Percentiles rank a stretch among this genome's conserved stretches.
phyloP scores from a whole-genome alignment of 2,329 filamentous ascomycete genomes.

The Cladobotryum mycophilum region DNA sequence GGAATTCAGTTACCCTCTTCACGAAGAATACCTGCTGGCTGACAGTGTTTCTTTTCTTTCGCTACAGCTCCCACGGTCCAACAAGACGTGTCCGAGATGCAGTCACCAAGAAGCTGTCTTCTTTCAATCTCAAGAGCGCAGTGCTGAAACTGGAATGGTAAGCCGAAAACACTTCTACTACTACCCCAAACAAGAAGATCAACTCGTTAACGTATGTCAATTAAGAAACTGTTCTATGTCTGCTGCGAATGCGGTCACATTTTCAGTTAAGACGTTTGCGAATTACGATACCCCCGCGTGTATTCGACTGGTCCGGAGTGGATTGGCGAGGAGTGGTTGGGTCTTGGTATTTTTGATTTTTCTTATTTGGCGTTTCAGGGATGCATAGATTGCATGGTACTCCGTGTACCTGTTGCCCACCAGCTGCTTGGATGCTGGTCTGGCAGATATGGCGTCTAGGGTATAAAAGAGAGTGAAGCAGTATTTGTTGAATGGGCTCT shows the following conservation, averaged over 20 bases:
- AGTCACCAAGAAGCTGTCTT: slow-evolving; percentile 87
- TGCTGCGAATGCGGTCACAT: slow-evolving; percentile 92
- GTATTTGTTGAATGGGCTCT: not conserved
- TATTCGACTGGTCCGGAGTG: too few relatives aligned
- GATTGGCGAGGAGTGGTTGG: too few relatives aligned
- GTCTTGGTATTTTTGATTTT: not conserved
- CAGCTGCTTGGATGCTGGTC: not conserved
- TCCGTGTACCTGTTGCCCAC: not conserved
- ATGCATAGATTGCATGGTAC: not conserved
- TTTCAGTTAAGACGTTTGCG: slow-evolving; percentile 48
- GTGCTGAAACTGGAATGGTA: slow-evolving; percentile 97
- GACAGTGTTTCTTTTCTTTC: slow-evolving; percentile 33
- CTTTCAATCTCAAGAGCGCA: slow-evolving; percentile 98
- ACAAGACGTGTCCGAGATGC: slow-evolving; percentile 80
- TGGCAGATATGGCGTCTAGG: not conserved
- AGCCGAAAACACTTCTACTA: slow-evolving; percentile 26
- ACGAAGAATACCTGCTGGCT: slow-evolving; percentile 31
- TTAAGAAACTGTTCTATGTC: slow-evolving; percentile 83
- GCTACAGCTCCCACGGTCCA: slow-evolving; percentile 80
- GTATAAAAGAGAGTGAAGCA: not conserved
- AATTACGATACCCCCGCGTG: too few relatives aligned
- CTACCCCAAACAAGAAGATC: not conserved
- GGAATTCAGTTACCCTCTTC: slow-evolving; percentile 21
- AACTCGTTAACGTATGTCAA: not conserved
- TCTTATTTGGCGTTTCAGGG: slow-evolving; percentile 4